Evolutionary conservation across 148 eudicot species (phyloP), one percentile per base, ranked within the genome.

Genomic region (Fagopyrum tataricum): DNA sequence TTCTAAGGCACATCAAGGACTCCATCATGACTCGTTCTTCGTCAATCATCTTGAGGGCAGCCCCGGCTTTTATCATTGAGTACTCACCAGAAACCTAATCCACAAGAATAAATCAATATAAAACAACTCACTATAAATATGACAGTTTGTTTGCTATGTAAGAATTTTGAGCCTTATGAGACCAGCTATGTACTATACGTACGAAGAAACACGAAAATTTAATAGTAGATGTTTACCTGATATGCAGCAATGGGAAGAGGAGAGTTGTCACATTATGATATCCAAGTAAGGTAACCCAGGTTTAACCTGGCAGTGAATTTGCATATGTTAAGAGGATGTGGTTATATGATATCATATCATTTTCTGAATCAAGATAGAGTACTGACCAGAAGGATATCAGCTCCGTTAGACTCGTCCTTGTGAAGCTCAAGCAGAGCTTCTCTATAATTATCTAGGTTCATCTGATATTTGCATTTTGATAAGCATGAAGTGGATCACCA

Each of bases 11-110:
- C 88, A 95, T 77, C 66, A 95, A 82, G 2, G 99, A 90, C 83
- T 95, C 99, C 90, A 95, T 84, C 98, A 95, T 95, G 44, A 91
- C 99, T 75, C 70, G 84, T 82, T 95, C 96, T 78, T 95, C 99
- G 17, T 95, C 99, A 9, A 95, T 95, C 99, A 95, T 95, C 78
- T 91, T 88, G 26, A 95, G 85, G 42, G 79, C 96, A 2, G 93
- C 99, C 2, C 92, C 97, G 2, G 99, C 97, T 82, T 95, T 95
- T 61, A 95, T 95, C 99, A 91, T 95, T 4, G 97, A 91, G 81
- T 95, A 95, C 78, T 95, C 99, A 18, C 99, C 99, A 17, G 97
- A 95, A 44, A 95, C 99, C 99, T 95, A 74, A 42, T 51, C 67
- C 67, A 61, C 62, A 39, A 61, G 67, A 5, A 61, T 26, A 24